Evolutionary conservation across 352 stramenopile species (phyloP).

Genomic region (Globisporangium polare): DNA sequence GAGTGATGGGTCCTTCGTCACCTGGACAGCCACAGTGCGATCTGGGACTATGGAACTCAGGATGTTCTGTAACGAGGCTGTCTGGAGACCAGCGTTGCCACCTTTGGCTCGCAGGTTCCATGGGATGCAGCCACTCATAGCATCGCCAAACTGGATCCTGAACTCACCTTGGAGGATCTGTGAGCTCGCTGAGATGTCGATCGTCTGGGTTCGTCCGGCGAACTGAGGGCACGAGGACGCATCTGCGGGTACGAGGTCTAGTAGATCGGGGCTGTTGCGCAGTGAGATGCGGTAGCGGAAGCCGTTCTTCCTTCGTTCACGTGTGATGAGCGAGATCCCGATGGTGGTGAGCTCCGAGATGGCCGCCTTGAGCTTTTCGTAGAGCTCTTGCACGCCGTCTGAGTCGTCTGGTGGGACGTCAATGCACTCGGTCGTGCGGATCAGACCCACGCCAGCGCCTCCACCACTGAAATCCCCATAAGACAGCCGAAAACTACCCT

Average conservation of each 20-base stretch:
- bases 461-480: slow-evolving; percentile 56
- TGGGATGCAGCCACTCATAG: slow-evolving; percentile 34
- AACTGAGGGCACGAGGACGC: slow-evolving; percentile 29
- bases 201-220: slow-evolving; percentile 49
- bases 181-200: slow-evolving; percentile 42
- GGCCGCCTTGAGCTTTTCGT: slow-evolving; percentile 22
- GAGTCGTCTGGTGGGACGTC: slow-evolving; percentile 32
- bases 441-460: slow-evolving; percentile 15
- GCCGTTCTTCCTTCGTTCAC: slow-evolving; percentile 27
- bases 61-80: slow-evolving; percentile 31
- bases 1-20: slow-evolving; percentile 38
- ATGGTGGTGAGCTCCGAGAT: slow-evolving; percentile 57
- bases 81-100: neutral
- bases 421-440: slow-evolving; percentile 50
- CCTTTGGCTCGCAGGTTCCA: slow-evolving; percentile 41
- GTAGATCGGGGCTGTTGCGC: slow-evolving; percentile 42
- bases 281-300: slow-evolving; percentile 55
- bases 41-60: slow-evolving; percentile 34
- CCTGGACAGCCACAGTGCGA: slow-evolving; percentile 35
- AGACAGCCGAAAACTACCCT: slow-evolving; percentile 40
- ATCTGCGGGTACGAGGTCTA: slow-evolving; percentile 45
- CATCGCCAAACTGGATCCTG: slow-evolving; percentile 33
- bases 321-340: slow-evolving; percentile 32
- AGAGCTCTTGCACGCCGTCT: slow-evolving; percentile 42
- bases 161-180: slow-evolving; percentile 48